Base-by-base conservation (phyloP, 345 rosid species). In the Tarenaya hassleriana region DNA sequence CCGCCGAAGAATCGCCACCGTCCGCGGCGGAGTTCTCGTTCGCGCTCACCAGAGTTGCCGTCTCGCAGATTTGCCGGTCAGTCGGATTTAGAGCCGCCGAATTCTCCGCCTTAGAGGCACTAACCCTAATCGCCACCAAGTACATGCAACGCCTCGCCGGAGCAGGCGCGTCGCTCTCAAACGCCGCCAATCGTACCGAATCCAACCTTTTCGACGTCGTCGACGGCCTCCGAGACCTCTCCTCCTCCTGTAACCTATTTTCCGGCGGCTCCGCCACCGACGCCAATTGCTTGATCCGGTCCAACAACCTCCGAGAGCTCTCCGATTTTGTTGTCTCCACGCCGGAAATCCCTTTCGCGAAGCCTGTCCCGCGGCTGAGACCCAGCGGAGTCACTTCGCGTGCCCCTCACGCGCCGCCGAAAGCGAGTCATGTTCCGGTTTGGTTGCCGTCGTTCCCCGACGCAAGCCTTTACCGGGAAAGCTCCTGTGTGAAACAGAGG, bases 21-120 rank as follows among this genome's bases (percentile, higher is more conserved):
- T 16, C 34, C 24, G 34, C 46, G 38, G 58, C 70, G n/a, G 44
- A 47, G 11, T 77, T 59, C 58, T 56, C 74, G 16, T 72, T 69
- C 67, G 17, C 66, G 7, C 17, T 79, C 35, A 72, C 72, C 31
- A 68, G 41, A 75, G 56, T 67, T 35, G 84, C 84, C 27, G 72
- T 84, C 37, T 56, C 80, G 12, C 94, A 81, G 69, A 72, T 77
- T 18, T 84, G 88, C 72, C 66, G 31, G 52, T 79, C 82, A 0
- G 41, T 64, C 1, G 94, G 86, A 1, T 81, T 69, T 68, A 73
- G 17, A 49, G 37, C 73, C 33, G 41, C 75, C 24, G 72, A 74
- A 4, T 50, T 50, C 34, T 70, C 75, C 5, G 75, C 86, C 10
- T 62, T 84, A 21, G 58, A 79, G 48, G 45, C 72, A 44, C 73